Base-by-base conservation (phyloP, 1,284 basidiomycete genomes). In the Apiotrichum porosum region DNA sequence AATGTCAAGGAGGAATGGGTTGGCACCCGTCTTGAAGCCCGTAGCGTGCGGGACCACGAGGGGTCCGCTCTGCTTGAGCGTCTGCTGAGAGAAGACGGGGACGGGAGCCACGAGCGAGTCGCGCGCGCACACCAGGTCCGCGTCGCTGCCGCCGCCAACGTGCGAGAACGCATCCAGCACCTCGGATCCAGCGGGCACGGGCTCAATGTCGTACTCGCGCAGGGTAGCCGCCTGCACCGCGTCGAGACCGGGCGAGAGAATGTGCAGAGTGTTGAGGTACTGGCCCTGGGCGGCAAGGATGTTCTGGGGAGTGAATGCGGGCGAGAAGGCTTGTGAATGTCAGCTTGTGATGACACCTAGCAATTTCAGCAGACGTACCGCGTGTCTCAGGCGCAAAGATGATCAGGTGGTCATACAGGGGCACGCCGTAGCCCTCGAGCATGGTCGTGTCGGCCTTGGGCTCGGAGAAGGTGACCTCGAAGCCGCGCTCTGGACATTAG, bases 1-100 rank as follows among this genome's bases (percentile, higher is more conserved):
- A 47, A 97, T 81, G 10, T 90, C 86, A 18, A 94, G 79, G 13
- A 93, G 77, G 30, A 88, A 79, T 1, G 94, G 93, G 65, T 86
- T 92, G 58, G 77, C 79, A 3, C 83, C 83, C 73, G 1, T 82
- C 79, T 63, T 88, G 82, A 12, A 49, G 17, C 37, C 51, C 31
- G 51, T 36, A 35, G 52, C 49, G 37, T 38, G 22, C 23, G 46
- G 46, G 40, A 42, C 54, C 8, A 52, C 52, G 34, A 57, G 23
- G 8, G 49, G 41, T 9, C 31, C 43, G 17, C 15, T 22, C 5
- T 13, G n/a, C 26, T 6, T 6, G 26, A 6, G 26, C 26, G 26
- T 28, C n/a, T 8, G 51, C 45, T n/a, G 40, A 21, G 49, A 50
- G 44, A 56, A 46, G 40, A 60, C 38, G 18, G 51, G 49, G 15